Percentiles rank a stretch among this genome's conserved stretches.
These are phyloP conservation scores for Vigna mungo DNA, from an alignment of 306 rosid genomes.

Conservation along the genomic window DNA sequence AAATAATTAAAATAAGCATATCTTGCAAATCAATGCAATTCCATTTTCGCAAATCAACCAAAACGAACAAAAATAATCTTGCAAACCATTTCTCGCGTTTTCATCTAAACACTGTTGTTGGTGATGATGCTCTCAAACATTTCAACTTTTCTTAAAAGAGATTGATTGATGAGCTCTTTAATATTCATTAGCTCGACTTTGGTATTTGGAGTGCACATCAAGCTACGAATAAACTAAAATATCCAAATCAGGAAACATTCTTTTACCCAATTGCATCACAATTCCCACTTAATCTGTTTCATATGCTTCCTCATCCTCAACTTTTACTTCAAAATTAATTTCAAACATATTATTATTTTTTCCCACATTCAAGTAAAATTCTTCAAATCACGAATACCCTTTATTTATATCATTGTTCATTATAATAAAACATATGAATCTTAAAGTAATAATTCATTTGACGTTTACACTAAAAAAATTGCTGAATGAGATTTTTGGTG, in stretches of 20 bases:
- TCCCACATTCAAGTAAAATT: neutral
- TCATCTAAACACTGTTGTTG: neutral
- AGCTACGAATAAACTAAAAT: constrained; percentile 50
- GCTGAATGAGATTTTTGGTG: neutral
- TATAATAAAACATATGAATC: no score
- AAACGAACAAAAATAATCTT: no score
- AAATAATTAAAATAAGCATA: no score
- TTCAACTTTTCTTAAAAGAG: constrained; percentile 41
- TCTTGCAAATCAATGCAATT: accelerated
- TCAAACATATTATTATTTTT: neutral
- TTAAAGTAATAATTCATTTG: no score
- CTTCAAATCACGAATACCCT: no score
- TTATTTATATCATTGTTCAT: no score
- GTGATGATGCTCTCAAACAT: constrained; percentile 36
- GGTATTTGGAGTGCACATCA: constrained; percentile 50
- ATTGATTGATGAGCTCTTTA: constrained; percentile 34
- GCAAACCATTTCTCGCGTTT: no score
- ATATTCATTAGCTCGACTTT: constrained; percentile 32
- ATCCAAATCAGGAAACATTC: constrained; percentile 3
- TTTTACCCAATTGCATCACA: neutral
- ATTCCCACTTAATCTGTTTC: neutral
- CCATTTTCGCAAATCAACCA: accelerated
- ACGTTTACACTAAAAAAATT: neutral
- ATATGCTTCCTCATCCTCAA: neutral
- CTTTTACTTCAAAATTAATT: constrained; percentile 9